Evolutionary conservation across 352 stramenopile genomes (phyloP).

Genomic region (Albugo laibachii): DNA sequence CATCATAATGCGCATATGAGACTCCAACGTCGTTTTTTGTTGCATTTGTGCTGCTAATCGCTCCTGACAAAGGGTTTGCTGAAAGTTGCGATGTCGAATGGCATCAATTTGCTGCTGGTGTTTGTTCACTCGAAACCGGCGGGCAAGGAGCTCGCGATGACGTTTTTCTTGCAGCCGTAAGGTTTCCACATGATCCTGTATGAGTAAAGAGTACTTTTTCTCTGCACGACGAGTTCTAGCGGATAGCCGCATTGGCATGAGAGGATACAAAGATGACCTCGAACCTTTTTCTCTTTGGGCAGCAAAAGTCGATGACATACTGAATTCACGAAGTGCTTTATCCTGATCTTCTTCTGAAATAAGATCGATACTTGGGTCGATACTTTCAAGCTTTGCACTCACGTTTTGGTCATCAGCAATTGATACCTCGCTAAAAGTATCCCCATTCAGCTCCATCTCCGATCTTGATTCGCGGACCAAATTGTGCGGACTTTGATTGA

Average conservation of each 20-base stretch:
- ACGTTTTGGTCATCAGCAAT: too few species aligned
- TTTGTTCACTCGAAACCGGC: constrained; percentile 33
- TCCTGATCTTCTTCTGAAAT: too few species aligned
- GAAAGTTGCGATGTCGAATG: constrained; percentile 35
- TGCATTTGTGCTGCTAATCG: constrained; percentile 39
- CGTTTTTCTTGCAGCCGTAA: constrained; percentile 36
- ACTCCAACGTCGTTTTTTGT: constrained; percentile 40
- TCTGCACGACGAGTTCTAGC: constrained; percentile 25
- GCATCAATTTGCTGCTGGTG: constrained; percentile 14
- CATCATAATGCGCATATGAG: constrained; percentile 44
- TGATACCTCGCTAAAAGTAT: too few species aligned
- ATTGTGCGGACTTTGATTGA: too few species aligned
- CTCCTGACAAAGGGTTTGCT: constrained; percentile 45
- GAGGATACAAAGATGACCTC: constrained; percentile 18
- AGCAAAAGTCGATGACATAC: too few species aligned
- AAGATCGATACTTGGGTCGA: too few species aligned
- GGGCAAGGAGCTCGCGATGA: constrained; percentile 34
- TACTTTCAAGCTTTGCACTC: too few species aligned
- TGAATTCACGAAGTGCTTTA: too few species aligned
- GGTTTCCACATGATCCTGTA: constrained; percentile 47
- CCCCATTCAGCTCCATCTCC: too few species aligned
- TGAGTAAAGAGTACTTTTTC: constrained; percentile 41
- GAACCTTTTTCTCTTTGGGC: not conserved
- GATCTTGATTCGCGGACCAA: too few species aligned
- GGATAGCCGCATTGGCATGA: constrained; percentile 15